Evolutionary conservation across 192 early-diverging fungal species (phyloP), one percentile per base, ranked within the genome.

Genomic region (Coemansia nantahalensis): DNA sequence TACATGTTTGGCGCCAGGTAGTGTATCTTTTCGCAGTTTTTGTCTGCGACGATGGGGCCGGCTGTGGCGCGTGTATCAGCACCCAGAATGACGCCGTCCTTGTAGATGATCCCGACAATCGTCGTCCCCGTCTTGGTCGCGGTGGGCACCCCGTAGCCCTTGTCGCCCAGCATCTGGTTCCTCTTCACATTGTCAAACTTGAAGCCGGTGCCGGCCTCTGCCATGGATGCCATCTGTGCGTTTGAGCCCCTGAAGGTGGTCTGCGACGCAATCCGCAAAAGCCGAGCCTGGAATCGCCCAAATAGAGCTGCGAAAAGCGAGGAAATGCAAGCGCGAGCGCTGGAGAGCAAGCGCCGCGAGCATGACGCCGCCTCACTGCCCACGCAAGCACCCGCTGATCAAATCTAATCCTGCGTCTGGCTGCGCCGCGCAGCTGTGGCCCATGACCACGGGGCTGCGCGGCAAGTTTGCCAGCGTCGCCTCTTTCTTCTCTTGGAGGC

Each of bases 11-110:
- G 94, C 35, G 93, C 90, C 39, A 99, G 65, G 62, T 94, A 96
- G 80, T 96, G 94, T 49, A 99, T 94, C 82, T 99, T 99, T 79
- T 91, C 84, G 77, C 94, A 97, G 78, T 99, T 97, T 79, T 99
- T 99, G 82, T 99, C 94, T 1, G 91, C 91, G 10, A 99, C 94
- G 61, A 95, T 97, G 18, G 94, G 82, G 17, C 92, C 96, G 31
- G 83, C 83, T 9, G 96, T 99, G 22, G 96, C 92, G 65, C 96
- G 87, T 11, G 96, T 99, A 69, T 99, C 96, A 17, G 96, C 94
- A 7, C 94, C 96, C 33, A 99, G 84, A 14, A 91, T 80, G 31
- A 99, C 70, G 34, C 96, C 96, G 66, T 94, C 92, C 84, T 95
- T 94, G 85, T 80, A 99, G 32, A 95, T 80, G 24, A 91, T 62